These are phyloP conservation scores for Viola odorata DNA, from an alignment of 345 rosid species.

Conservation along the genomic window DNA sequence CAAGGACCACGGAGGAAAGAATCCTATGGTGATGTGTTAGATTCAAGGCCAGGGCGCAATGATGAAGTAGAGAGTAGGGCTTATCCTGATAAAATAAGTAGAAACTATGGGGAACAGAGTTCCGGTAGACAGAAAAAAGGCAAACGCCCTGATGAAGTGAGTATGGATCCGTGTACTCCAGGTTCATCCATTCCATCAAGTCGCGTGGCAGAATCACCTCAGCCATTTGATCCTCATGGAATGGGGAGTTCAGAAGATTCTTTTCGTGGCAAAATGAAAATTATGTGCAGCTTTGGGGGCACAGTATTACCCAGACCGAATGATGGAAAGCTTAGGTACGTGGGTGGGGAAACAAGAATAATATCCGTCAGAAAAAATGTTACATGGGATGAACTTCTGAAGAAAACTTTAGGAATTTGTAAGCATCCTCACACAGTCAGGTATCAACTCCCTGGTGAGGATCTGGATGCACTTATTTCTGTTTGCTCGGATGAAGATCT, in stretches of 20 bases:
- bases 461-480: constrained; percentile 81
- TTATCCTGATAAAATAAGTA: constrained; percentile 18
- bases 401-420: constrained; percentile 59
- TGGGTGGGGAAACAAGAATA: constrained; percentile 85
- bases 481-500: constrained; percentile 86
- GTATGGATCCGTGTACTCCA: constrained; percentile 1
- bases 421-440: constrained; percentile 68
- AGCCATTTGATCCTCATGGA: constrained; percentile 23
- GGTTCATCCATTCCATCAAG: constrained; percentile 11
- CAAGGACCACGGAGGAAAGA: constrained; percentile 37
- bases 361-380: constrained; percentile 51
- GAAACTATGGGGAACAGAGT: constrained; percentile 26
- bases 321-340: constrained; percentile 83
- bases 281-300: constrained; percentile 87
- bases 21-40: constrained; percentile 32
- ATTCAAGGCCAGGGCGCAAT: constrained; percentile 20
- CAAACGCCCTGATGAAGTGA: constrained; percentile 18
- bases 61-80: constrained; percentile 26
- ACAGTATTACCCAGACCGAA: constrained; percentile 71
- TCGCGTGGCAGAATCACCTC: constrained; percentile 34
- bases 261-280: constrained; percentile 44
- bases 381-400: constrained; percentile 53
- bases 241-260: constrained; percentile 25
- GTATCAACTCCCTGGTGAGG: constrained; percentile 94
- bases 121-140: constrained; percentile 18